Evolutionary conservation across 2,329 filamentous ascomycete genomes (phyloP), one percentile per base, ranked within the genome.

Genomic region (Colletotrichum navitas): DNA sequence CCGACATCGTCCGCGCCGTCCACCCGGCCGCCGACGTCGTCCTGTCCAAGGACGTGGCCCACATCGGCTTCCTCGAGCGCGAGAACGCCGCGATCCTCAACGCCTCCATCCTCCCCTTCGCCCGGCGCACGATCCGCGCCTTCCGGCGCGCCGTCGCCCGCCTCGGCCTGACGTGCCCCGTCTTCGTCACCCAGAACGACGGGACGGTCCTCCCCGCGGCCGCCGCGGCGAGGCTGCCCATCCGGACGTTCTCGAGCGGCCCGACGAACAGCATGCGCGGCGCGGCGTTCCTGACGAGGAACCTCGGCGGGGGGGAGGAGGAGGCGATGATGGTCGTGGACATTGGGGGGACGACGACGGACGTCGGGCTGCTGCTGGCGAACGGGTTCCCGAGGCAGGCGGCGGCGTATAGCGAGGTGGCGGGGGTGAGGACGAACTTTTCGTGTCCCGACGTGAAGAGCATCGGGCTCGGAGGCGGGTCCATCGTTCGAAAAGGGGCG

Each of bases 51-150:
- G 84, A 86, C n/a, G 85, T 89, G 1, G 87, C 85, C 12, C 88
- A 84, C 72, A 78, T 87, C 8, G 87, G 81, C 43, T 88, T 90
- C 63, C 80, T 90, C 8, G 89, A 90, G 78, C 83, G 90, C 52
- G 90, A 92, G 77, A 91, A 92, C 74, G 89, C 90, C 0, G 86
- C 88, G 5, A 89, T 91, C 26, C 81, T 92, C 26, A 91, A 92
- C 73, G 89, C 89, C 0, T 85, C 89, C 2, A 89, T 92, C 49
- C 80, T 90, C 10, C 77, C 83, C 0, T 90, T 90, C 75, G 89
- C 89, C 0, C 82, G 84, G 18, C 77, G 82, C 0, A 90, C 90
- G 75, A 89, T 89, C 0, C 83, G 84, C 21, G 85, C 85, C 1
- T 91, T 91, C 74, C 82, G 86, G 29, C 80, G 82, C 39, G 85